Conservation (phyloP, 345 rosid genomes). For the Dimocarpus longan region DNA sequence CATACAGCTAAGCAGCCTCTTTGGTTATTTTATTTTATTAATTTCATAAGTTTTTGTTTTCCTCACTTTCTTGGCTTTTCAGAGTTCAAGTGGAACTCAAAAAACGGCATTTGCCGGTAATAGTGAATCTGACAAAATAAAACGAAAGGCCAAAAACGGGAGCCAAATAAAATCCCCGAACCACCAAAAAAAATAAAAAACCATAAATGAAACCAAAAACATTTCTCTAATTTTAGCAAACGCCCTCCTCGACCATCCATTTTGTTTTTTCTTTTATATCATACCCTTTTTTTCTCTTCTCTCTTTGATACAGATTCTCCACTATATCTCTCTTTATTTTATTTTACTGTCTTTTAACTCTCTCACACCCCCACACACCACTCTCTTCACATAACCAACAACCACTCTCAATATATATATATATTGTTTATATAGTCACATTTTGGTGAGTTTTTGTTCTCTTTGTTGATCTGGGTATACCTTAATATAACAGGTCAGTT, state of each 20-base stretch:
- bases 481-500: constrained; percentile 4
- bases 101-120: constrained; percentile 36
- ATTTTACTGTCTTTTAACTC: not conserved
- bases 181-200: not conserved
- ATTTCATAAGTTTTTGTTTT: too few relatives aligned
- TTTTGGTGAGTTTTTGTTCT: constrained; percentile 12
- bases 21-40: too few relatives aligned
- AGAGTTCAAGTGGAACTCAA: constrained; percentile 10
- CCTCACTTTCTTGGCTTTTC: not conserved
- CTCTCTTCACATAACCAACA: not conserved
- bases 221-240: constrained; percentile 30
- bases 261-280: constrained; percentile 16
- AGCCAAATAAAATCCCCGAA: not conserved
- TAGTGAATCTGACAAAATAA: constrained; percentile 23
- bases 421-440: not conserved
- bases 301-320: constrained; percentile 26
- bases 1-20: too few relatives aligned
- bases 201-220: not conserved
- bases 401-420: not conserved
- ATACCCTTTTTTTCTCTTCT: constrained; percentile 4
- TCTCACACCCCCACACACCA: constrained; percentile 8
- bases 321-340: constrained; percentile 18
- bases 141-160: constrained; percentile 11
- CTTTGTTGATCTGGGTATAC: not conserved
- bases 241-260: constrained; percentile 49